Evolutionary conservation across 768 basidiomycete species (phyloP).

Genomic region (Lyophyllum decastes): DNA sequence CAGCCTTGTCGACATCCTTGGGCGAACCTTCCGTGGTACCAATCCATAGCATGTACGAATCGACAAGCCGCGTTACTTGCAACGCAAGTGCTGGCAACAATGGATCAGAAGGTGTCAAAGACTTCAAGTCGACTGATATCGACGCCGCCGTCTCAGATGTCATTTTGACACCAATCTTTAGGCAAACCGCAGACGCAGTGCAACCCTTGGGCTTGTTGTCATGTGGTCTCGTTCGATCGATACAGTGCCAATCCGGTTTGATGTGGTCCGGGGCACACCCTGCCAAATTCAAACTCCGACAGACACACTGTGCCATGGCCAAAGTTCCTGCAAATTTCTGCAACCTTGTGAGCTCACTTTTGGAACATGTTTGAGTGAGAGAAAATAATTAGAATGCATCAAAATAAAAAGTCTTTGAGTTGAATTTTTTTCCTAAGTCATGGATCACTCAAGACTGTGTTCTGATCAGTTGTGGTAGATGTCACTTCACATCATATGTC

Average conservation of each 20-base stretch:
- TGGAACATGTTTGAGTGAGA: neutral
- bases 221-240: too few species aligned
- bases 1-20: conserved; percentile 49
- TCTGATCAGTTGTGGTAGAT: neutral
- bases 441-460: neutral
- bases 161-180: conserved; percentile 9
- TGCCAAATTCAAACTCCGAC: neutral
- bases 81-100: conserved; percentile 61
- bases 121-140: conserved; percentile 42
- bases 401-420: neutral
- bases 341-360: neutral
- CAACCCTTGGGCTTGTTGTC: too few species aligned
- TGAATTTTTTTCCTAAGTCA: neutral
- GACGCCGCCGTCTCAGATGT: conserved; percentile 11
- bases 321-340: neutral
- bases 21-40: conserved; percentile 54
- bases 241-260: too few species aligned
- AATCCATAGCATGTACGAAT: conserved; percentile 84
- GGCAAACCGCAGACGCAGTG: too few species aligned
- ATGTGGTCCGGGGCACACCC: too few species aligned
- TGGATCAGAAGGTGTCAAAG: conserved; percentile 50
- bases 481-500: neutral
- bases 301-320: neutral
- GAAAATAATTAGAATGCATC: neutral
- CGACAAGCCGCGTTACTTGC: conserved; percentile 65